Percentiles rank a stretch among this genome's conserved stretches.
phyloP scores from a whole-genome alignment of 257 asterid species.

The Solanum neorickii region DNA sequence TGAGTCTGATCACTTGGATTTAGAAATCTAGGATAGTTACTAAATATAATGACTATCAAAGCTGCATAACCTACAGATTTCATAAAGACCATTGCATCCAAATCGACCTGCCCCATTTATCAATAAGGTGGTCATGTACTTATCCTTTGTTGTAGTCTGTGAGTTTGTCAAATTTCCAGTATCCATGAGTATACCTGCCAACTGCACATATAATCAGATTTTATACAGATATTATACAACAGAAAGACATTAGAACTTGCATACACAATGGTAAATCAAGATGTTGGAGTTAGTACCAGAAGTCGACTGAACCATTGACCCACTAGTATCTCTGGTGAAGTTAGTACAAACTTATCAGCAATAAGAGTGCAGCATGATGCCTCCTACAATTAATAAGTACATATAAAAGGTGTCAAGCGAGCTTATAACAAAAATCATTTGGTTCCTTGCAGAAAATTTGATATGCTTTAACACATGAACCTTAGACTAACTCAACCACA shows the following conservation, averaged over 20 bases:
- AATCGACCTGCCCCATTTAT: constrained; percentile 79
- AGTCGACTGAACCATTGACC: constrained; percentile 76
- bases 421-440: neutral
- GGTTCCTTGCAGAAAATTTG: neutral
- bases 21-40: neutral
- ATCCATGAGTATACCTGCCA: constrained; percentile 75
- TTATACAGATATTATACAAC: neutral
- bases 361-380: constrained; percentile 60
- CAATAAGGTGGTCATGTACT: constrained; percentile 70
- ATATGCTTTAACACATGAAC: neutral
- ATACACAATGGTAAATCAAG: neutral
- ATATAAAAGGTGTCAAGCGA: neutral
- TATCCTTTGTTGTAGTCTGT: constrained; percentile 50
- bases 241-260: neutral
- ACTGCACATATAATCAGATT: constrained; percentile 23
- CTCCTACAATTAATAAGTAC: constrained; percentile 33
- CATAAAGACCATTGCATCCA: constrained; percentile 71
- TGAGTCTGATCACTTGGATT: neutral
- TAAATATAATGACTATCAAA: neutral
- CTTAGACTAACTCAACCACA: neutral
- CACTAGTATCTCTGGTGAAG: constrained; percentile 60
- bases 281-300: constrained; percentile 31
- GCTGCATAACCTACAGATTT: constrained; percentile 36
- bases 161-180: constrained; percentile 55
- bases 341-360: constrained; percentile 47